Evolutionary conservation across 1,139 yeast species (phyloP), one percentile per base, ranked within the genome.

Genomic region (Hanseniaspora gamundiae): DNA sequence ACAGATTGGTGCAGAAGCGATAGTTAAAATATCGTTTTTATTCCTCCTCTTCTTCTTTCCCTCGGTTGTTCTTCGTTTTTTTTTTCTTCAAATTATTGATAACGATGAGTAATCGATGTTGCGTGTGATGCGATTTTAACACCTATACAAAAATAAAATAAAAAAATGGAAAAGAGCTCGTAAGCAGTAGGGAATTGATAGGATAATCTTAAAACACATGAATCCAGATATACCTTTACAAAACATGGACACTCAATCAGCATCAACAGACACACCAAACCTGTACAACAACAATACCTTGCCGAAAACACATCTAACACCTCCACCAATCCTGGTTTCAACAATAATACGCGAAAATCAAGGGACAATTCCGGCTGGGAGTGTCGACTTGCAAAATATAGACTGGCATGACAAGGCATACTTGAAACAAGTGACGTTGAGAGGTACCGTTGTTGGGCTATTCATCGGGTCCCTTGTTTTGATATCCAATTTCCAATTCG

Each of bases 401-500:
- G 39, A 36, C 11, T 65, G 68, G 66, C 49, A 55, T 11, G 53
- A 56, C 16, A 67, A 66, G 43, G 68, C 69, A 1, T 49, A 52
- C 2, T 48, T 65, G 3, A 57, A 51, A 2, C 94, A 85, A 57
- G 74, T 82, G 2, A 85, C 95, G 0, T 51, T 76, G 1, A 64
- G 94, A 45, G 79, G 91, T 1, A 78, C 87, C 0, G 36, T 78
- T 0, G 83, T 79, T 0, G 96, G 96, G 0, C 61, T 87, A 27
- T 52, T 68, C 2, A 84, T 87, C 11, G 96, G 97, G 0, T 74
- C 95, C 0, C 64, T 88, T 27, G 88, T 88, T 26, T 68, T 88
- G 33, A 67, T 87, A 20, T 85, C 95, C 2, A 91, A 91, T 60
- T 91, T 91, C 66, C 97, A 88, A 58, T 91, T 91, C 61, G 98